Evolutionary conservation across 2,329 filamentous ascomycete species (phyloP).

Genomic region (Claviceps pazoutovae): DNA sequence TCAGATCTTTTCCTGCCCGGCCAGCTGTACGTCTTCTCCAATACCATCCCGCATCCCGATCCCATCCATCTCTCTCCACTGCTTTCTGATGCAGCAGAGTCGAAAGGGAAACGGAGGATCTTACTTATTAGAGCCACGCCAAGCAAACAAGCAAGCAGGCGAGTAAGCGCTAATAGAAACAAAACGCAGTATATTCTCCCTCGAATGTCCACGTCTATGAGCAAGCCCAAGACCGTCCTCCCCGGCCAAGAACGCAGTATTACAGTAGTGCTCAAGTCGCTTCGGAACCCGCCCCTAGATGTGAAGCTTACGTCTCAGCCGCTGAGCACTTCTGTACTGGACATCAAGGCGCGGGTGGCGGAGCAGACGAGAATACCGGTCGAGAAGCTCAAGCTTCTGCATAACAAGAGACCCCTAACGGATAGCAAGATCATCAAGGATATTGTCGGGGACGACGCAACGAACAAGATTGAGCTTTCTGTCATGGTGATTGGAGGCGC

Average conservation of each 20-base stretch:
- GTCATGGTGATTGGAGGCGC: conserved; percentile 78
- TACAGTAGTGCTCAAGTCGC: conserved; percentile 55
- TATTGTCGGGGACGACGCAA: conserved; percentile 37
- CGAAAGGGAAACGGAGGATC: not conserved
- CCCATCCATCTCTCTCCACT: not conserved
- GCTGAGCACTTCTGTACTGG: conserved; percentile 59
- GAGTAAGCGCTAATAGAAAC: not conserved
- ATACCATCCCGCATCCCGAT: no score
- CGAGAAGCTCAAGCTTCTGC: conserved; percentile 76
- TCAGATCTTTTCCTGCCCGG: conserved; percentile 60
- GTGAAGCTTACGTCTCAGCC: conserved; percentile 50
- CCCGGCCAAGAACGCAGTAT: conserved; percentile 40
- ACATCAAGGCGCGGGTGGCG: conserved; percentile 60
- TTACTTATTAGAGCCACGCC: not conserved
- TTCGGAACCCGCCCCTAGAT: conserved; percentile 60
- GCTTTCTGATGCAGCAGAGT: no score
- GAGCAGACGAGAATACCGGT: conserved; percentile 46
- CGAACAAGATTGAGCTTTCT: conserved; percentile 53
- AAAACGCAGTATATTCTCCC: conserved; percentile 53
- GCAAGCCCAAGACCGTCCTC: conserved; percentile 31
- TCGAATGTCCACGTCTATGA: conserved; percentile 46
- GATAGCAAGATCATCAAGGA: conserved; percentile 71
- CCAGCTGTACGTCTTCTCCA: conserved; percentile 45
- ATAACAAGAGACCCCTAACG: conserved; percentile 71
- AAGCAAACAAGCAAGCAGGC: not conserved